Conservation (phyloP, 495 filamentous ascomycete species). For the Aspergillus heteromorphus region DNA sequence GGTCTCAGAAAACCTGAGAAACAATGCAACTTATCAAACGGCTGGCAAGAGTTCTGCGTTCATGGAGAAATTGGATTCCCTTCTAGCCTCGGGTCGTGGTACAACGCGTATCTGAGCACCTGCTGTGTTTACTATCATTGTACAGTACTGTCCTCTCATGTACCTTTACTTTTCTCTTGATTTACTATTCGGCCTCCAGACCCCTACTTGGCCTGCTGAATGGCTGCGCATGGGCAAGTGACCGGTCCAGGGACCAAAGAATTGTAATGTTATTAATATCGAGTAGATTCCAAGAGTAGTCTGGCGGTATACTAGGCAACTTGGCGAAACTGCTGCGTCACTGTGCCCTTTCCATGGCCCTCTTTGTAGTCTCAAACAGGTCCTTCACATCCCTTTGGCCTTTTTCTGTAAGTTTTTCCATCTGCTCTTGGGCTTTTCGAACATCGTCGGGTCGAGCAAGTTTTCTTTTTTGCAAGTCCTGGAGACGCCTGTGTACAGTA, state of each 20-base stretch:
- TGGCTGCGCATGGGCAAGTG: background rate
- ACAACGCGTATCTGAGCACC: slow-evolving; percentile 25
- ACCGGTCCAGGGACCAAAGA: background rate
- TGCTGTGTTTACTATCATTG: slow-evolving; percentile 9
- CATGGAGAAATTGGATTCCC: slow-evolving; percentile 39
- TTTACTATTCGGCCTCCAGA: background rate
- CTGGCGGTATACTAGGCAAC: background rate
- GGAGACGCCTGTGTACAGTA: slow-evolving; percentile 58
- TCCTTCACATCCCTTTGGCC: slow-evolving; percentile 61
- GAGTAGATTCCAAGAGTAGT: background rate
- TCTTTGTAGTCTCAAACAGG: slow-evolving; percentile 60
- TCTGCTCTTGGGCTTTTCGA: slow-evolving; percentile 57
- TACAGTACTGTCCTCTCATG: slow-evolving; percentile 23
- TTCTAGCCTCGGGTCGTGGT: slow-evolving; percentile 27
- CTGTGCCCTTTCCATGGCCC: slow-evolving; percentile 47
- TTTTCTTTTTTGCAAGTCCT: slow-evolving; percentile 53
- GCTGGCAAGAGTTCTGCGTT: slow-evolving; percentile 37
- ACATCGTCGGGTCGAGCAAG: slow-evolving; percentile 59
- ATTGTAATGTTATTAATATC: background rate
- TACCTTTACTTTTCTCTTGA: background rate
- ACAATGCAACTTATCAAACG: slow-evolving; percentile 42
- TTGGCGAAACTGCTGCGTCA: background rate
- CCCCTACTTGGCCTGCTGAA: too few species aligned
- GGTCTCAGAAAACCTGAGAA: slow-evolving; percentile 34
- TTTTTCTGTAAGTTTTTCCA: slow-evolving; percentile 73